phyloP scores from a whole-genome alignment of 2,329 filamentous ascomycete genomes.

The Paracamarosporium sp. region DNA sequence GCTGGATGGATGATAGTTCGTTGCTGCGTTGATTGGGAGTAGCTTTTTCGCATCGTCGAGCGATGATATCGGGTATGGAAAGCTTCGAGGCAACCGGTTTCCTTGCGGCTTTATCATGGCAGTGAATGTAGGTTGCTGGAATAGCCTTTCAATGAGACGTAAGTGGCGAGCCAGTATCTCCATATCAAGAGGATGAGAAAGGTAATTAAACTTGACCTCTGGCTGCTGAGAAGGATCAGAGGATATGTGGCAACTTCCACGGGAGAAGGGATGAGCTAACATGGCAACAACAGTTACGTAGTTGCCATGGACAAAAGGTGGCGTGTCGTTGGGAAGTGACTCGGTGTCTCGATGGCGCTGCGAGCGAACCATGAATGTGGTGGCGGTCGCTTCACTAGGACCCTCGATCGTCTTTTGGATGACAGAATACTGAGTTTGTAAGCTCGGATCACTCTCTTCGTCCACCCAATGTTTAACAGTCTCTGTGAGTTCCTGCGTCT shows the following conservation, averaged over 20 bases:
- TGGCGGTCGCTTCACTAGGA: conserved; percentile 25
- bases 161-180: conserved; percentile 48
- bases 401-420: conserved; percentile 20
- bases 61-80: conserved; percentile 13
- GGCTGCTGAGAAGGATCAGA: conserved; percentile 42
- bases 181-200: conserved; percentile 53
- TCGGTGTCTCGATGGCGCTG: conserved; percentile 17
- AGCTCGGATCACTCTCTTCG: conserved; percentile 3
- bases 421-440: conserved; percentile 18
- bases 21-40: conserved; percentile 18
- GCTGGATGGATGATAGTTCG: conserved; percentile 37
- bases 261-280: conserved; percentile 48
- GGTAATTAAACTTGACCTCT: conserved; percentile 49
- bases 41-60: conserved; percentile 24
- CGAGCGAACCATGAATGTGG: conserved; percentile 20
- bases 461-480: conserved; percentile 7
- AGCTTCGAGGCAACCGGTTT: conserved; percentile 19
- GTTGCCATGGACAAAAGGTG: conserved; percentile 19
- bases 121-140: conserved; percentile 17
- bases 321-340: conserved; percentile 13
- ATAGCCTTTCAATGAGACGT: conserved; percentile 40
- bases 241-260: conserved; percentile 49
- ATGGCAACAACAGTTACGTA: conserved; percentile 21
- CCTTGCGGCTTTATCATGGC: conserved; percentile 16
- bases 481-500: conserved; percentile 20